Percentiles rank a stretch among this genome's conserved stretches.
These are phyloP conservation scores for Lycium ferocissimum DNA, from an alignment of 257 asterid species.

Conservation along the genomic window DNA sequence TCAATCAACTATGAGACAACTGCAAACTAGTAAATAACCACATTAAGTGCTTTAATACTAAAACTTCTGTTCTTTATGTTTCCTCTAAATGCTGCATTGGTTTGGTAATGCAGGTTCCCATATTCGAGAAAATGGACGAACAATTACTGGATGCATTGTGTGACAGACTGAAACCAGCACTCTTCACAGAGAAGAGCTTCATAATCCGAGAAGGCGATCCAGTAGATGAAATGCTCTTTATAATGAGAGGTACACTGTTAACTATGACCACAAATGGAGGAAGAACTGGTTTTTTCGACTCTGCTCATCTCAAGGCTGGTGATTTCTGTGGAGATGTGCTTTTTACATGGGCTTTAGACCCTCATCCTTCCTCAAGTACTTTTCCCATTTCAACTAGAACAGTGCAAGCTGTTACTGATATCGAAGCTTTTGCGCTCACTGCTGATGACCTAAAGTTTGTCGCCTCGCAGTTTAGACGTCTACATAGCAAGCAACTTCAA, in stretches of 20 bases:
- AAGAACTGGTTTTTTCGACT: constrained; percentile 30
- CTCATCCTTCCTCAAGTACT: constrained; percentile 1
- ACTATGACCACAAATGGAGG: constrained; percentile 35
- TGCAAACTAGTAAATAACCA: background rate
- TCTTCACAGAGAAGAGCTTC: constrained; percentile 34
- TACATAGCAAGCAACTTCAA: constrained; percentile 16
- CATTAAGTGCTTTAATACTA: background rate
- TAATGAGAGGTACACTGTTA: constrained; percentile 32
- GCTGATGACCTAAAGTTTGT: constrained; percentile 35
- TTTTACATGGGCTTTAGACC: constrained; percentile 30
- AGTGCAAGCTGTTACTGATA: constrained; percentile 21
- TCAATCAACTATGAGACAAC: background rate
- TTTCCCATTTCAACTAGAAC: constrained; percentile 30
- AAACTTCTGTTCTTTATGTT: too few species aligned
- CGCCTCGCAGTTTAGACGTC: constrained; percentile 30
- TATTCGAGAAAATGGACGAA: constrained; percentile 34
- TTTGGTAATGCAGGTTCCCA: constrained; percentile 22
- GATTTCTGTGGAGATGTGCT: constrained; percentile 37
- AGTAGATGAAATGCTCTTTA: constrained; percentile 34
- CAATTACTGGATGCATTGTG: constrained; percentile 31
- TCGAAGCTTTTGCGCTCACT: constrained; percentile 28
- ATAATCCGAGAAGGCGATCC: constrained; percentile 33
- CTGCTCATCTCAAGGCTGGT: constrained; percentile 23
- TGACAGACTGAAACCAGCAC: constrained; percentile 34
- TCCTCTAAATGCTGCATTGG: background rate